These are phyloP conservation scores for Torulaspora indica DNA, from an alignment of 805 yeast genomes.

Conservation along the genomic window DNA sequence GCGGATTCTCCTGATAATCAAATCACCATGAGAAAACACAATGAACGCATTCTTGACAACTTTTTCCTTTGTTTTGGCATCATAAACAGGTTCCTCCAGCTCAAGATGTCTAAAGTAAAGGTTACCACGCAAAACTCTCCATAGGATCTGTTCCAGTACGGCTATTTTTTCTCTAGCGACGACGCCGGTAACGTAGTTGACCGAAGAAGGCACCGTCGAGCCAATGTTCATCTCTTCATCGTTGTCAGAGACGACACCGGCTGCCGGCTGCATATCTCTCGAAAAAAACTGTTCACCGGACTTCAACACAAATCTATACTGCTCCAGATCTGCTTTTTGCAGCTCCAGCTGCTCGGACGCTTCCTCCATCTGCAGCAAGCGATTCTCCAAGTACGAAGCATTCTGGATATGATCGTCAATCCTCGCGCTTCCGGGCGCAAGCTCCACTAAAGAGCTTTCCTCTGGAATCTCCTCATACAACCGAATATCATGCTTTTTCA, in stretches of 20 bases:
- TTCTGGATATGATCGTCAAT: slow-evolving; percentile 67
- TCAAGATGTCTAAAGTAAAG: slow-evolving; percentile 57
- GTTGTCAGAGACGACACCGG: slow-evolving; percentile 20
- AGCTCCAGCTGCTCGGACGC: slow-evolving; percentile 58
- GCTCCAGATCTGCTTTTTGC: slow-evolving; percentile 55
- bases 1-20: slow-evolving; percentile 54
- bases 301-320: slow-evolving; percentile 51
- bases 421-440: slow-evolving; percentile 47
- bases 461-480: slow-evolving; percentile 36
- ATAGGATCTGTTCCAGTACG: slow-evolving; percentile 61
- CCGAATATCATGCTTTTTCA: slow-evolving; percentile 46
- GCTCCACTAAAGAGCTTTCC: slow-evolving; percentile 32
- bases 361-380: slow-evolving; percentile 65
- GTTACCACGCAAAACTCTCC: slow-evolving; percentile 74
- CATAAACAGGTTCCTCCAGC: slow-evolving; percentile 52
- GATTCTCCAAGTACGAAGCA: slow-evolving; percentile 64
- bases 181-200: slow-evolving; percentile 60
- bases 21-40: slow-evolving; percentile 64
- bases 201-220: slow-evolving; percentile 24
- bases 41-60: slow-evolving; percentile 59
- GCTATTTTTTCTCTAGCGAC: slow-evolving; percentile 56
- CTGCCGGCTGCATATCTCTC: slow-evolving; percentile 23
- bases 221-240: slow-evolving; percentile 16
- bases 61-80: slow-evolving; percentile 45
- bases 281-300: slow-evolving; percentile 48